Conservation (phyloP, 768 basidiomycete genomes). For the Gyrodon lividus region DNA sequence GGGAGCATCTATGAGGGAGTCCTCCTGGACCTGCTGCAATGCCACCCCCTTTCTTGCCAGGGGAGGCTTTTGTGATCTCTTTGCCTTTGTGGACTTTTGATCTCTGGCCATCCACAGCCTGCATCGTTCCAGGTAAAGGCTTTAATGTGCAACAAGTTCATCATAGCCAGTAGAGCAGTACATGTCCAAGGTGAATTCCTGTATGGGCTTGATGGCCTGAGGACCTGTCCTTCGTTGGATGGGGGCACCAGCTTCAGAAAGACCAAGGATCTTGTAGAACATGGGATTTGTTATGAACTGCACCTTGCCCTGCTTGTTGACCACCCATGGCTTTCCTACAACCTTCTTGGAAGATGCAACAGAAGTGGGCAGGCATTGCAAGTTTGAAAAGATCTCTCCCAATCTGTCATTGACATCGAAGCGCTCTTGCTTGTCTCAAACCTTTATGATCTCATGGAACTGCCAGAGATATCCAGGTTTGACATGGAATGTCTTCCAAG, state of each 20-base stretch:
- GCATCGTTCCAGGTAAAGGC: background rate
- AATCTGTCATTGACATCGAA: background rate
- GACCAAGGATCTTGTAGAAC: background rate
- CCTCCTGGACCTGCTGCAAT: too few relatives aligned
- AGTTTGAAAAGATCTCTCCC: too few relatives aligned
- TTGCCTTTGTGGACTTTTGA: too few relatives aligned
- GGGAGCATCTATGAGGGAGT: too few relatives aligned
- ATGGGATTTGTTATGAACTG: background rate
- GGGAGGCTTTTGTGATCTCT: too few relatives aligned
- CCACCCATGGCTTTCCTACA: too few relatives aligned
- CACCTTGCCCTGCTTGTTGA: too few relatives aligned
- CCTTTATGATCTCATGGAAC: slow-evolving; percentile 6
- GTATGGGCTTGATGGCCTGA: background rate
- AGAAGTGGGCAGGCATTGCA: too few relatives aligned
- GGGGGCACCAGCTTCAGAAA: too few relatives aligned
- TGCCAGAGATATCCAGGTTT: slow-evolving; percentile 5
- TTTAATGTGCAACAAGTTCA: background rate
- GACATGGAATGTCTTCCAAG: background rate
- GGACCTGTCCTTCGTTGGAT: background rate
- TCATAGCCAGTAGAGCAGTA: background rate
- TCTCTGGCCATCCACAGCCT: background rate
- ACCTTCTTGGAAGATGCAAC: too few relatives aligned
- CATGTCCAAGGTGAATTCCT: too few relatives aligned
- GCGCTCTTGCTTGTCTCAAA: background rate
- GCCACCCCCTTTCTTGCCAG: too few relatives aligned